Conservation (phyloP, 805 yeast species). For the Lipomyces yamanashiensis region DNA sequence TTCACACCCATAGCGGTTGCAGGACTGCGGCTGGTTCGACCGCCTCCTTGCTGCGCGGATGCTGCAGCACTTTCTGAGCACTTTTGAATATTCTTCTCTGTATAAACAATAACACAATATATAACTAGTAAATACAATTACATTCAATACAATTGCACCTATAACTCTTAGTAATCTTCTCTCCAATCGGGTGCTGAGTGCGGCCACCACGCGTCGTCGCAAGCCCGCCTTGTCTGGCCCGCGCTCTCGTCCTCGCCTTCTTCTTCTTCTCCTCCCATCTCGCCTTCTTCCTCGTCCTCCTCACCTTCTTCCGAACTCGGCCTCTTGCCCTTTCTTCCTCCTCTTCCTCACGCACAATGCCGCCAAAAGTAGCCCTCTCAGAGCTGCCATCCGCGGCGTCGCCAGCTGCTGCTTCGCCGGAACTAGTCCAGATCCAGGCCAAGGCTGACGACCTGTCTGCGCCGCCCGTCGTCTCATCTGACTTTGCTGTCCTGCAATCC, state of each 20-base stretch:
- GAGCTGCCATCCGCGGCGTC: too few relatives aligned
- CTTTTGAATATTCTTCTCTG: neutral
- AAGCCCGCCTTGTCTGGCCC: conserved; percentile 1
- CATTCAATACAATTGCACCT: neutral
- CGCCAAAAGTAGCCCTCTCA: neutral
- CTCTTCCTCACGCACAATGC: neutral
- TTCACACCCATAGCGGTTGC: neutral
- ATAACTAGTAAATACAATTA: too few relatives aligned
- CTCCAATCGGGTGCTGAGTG: conserved; percentile 3
- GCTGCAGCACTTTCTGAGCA: neutral
- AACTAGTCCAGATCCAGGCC: too few relatives aligned
- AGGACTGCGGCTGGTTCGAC: conserved; percentile 8
- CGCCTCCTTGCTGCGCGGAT: conserved; percentile 1
- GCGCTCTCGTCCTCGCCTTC: neutral
- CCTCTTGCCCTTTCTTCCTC: too few relatives aligned
- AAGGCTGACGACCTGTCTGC: too few relatives aligned
- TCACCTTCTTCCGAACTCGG: neutral
- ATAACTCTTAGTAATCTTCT: neutral
- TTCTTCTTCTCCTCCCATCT: neutral
- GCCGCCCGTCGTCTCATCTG: neutral
- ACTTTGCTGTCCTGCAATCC: neutral
- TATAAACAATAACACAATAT: neutral
- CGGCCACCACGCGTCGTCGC: conserved; percentile 19
- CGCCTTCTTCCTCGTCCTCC: neutral
- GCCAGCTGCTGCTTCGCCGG: neutral